Evolutionary conservation across 305 asterid genomes (phyloP), one percentile per base, ranked within the genome.

Genomic region (Andrographis paniculata): DNA sequence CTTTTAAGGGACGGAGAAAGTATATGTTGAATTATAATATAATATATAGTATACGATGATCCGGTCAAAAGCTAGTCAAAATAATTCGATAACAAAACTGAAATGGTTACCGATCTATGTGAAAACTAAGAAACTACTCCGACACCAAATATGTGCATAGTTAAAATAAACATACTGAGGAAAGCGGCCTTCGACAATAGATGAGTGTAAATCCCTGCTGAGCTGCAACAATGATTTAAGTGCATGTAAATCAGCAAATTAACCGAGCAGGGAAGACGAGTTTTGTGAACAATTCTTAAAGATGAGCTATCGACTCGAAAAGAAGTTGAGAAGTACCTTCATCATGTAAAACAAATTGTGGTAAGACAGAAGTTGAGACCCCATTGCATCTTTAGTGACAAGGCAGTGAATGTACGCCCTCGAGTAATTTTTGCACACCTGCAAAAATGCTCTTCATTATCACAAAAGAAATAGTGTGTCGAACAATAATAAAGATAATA

Each of bases 321-420:
- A 36, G 14, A 21, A 45, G 4, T 19, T 12, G 12, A 6, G 31
- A 39, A 58, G 28, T 53, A 70, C 81, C 70, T 65, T 70, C 74
- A 70, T 46, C 81, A 70, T 74, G 67, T 66, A 74, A 57, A 50
- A 74, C 60, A 74, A 51, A 63, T 74, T 74, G 72, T 74, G 81
- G 61, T 66, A 74, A 17, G 81, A 74, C 45, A 74, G 64, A 51
- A 89, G 95, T 63, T 86, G 96, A 65, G 98, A 89, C 46, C 96
- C 98, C 96, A 80, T 86, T 42, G 98, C 98, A 65, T 89, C 98
- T 68, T 89, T 86, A 17, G 98, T 86, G 58, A 80, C 95, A 21
- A 86, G 95, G 73, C 85, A 80, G 65, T 86, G 98, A 60, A 91
- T 71, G 70, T 86, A 91, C 42, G 98, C 96, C 66, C 98, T 82